Percentiles rank a stretch among this genome's conserved stretches.
Conservation (phyloP, 2,329 filamentous ascomycete genomes). For the Xylariaceae sp. region DNA sequence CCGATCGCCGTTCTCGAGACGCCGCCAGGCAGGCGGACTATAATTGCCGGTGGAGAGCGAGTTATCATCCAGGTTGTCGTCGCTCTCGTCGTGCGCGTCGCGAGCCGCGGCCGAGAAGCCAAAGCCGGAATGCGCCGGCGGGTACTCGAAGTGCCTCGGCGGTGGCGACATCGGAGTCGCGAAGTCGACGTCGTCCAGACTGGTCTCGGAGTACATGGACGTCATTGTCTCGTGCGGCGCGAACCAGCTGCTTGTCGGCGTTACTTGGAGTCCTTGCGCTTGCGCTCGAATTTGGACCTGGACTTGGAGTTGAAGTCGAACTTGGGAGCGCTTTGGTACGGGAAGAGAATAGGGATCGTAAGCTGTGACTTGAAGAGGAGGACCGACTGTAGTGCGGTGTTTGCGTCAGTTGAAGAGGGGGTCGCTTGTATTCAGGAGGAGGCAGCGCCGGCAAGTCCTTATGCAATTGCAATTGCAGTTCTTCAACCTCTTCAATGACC, state of each 20-base stretch:
- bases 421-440: conserved; percentile 31
- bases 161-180: conserved; percentile 50
- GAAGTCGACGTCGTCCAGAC: conserved; percentile 60
- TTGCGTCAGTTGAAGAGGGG: conserved; percentile 37
- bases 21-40: conserved; percentile 67
- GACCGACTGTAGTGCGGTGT: conserved; percentile 31
- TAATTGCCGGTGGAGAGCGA: conserved; percentile 60
- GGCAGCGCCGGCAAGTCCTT: conserved; percentile 35
- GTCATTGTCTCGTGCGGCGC: conserved; percentile 31
- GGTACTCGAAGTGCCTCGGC: conserved; percentile 49
- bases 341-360: conserved; percentile 41
- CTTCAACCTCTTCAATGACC: conserved; percentile 22
- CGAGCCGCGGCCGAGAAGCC: conserved; percentile 46
- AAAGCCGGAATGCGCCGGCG: conserved; percentile 52
- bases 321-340: conserved; percentile 35
- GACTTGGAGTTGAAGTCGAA: conserved; percentile 3
- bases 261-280: conserved; percentile 11
- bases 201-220: conserved; percentile 53
- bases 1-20: conserved; percentile 64
- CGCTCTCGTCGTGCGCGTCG: conserved; percentile 49
- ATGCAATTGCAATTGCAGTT: conserved; percentile 15
- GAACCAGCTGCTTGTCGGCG: conserved; percentile 25
- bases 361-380: conserved; percentile 34
- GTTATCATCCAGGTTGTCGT: conserved; percentile 49
- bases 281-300: conserved; percentile 8